Evolutionary conservation across 441 rosid genomes (phyloP).

Genomic region (Pelargonium australe): DNA sequence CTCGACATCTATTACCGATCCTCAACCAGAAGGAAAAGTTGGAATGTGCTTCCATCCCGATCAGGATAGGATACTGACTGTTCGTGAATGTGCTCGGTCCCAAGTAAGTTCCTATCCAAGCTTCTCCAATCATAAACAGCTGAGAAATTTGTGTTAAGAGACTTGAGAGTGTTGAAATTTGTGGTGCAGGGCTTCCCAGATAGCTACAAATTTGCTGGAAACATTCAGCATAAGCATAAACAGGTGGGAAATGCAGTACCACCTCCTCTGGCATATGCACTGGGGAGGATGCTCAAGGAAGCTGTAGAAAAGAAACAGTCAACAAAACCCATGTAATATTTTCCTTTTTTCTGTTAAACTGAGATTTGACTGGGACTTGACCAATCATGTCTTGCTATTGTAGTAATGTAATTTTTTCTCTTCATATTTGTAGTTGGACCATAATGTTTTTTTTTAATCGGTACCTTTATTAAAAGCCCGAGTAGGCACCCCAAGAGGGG

Average conservation of each 20-base stretch:
- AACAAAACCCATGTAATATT: too few species aligned
- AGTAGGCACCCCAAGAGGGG: too few species aligned
- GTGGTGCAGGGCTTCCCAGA: neutral
- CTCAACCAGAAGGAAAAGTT: slow-evolving; percentile 37
- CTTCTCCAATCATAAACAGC: too few species aligned
- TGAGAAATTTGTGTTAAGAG: too few species aligned
- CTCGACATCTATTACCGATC: slow-evolving; percentile 34
- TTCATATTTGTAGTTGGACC: too few species aligned
- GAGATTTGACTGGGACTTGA: too few species aligned
- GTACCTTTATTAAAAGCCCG: too few species aligned
- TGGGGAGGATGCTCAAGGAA: slow-evolving; percentile 4
- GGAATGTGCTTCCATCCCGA: slow-evolving; percentile 40
- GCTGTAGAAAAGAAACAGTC: neutral
- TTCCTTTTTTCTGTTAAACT: too few species aligned
- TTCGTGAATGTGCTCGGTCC: slow-evolving; percentile 37
- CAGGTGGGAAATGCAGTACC: slow-evolving; percentile 1
- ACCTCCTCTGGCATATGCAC: neutral
- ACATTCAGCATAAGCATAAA: slow-evolving; percentile 1
- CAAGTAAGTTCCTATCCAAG: slow-evolving; percentile 20
- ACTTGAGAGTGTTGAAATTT: too few species aligned
- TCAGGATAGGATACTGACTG: slow-evolving; percentile 33
- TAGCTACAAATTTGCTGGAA: neutral
- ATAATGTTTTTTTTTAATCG: too few species aligned
- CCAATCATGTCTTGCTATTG: too few species aligned
- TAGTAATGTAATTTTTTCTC: too few species aligned